Conservation (phyloP, 2,329 filamentous ascomycete species). For the Dothidotthia symphoricarpi region DNA sequence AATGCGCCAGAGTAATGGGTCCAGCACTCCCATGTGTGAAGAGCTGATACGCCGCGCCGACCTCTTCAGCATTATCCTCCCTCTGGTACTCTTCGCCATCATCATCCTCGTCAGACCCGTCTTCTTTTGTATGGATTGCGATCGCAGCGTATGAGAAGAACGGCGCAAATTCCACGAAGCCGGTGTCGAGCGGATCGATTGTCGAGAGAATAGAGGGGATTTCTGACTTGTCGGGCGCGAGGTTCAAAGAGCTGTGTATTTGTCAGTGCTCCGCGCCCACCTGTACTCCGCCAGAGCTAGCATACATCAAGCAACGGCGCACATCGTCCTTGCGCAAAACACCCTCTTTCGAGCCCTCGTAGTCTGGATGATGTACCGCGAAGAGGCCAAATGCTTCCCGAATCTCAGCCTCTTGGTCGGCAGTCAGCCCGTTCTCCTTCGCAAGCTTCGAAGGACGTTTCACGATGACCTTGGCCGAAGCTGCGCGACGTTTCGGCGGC, state of each 20-base stretch:
- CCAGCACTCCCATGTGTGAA: constrained; percentile 63
- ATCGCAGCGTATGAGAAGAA: constrained; percentile 89
- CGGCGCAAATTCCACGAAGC: constrained; percentile 72
- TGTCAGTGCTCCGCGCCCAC: constrained; percentile 3
- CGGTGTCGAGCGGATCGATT: constrained; percentile 78
- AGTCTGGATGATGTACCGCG: constrained; percentile 51
- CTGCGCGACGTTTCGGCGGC: constrained; percentile 34
- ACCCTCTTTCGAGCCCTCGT: constrained; percentile 63
- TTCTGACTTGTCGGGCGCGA: constrained; percentile 65
- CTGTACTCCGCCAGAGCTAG: background rate
- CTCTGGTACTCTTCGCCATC: constrained; percentile 33
- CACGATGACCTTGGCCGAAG: constrained; percentile 18
- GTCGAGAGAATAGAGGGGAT: constrained; percentile 74
- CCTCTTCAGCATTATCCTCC: constrained; percentile 57
- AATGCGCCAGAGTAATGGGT: constrained; percentile 75
- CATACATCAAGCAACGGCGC: constrained; percentile 53
- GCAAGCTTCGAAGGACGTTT: constrained; percentile 79
- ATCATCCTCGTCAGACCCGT: constrained; percentile 43
- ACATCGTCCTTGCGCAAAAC: constrained; percentile 47
- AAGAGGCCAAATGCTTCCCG: constrained; percentile 87
- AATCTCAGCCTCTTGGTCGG: constrained; percentile 84
- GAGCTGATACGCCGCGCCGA: constrained; percentile 76
- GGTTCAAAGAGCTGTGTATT: constrained; percentile 69
- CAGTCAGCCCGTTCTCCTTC: constrained; percentile 83
- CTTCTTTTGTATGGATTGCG: constrained; percentile 61